Evolutionary conservation across 78 protist species (phyloP).

Genomic region (Tieghemostelium lacteum): DNA sequence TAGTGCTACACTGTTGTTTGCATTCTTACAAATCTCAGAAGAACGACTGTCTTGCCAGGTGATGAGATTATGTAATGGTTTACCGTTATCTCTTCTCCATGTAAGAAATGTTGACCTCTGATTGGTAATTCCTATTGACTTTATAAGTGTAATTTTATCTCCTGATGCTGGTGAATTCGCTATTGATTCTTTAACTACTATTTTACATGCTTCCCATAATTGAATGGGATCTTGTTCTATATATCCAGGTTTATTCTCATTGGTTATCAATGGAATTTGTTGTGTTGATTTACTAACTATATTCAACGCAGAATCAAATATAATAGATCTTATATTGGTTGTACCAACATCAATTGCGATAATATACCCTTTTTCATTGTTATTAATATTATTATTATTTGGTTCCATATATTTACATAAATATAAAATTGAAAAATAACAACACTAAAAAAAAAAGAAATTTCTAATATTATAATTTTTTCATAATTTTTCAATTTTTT

Average conservation of each 20-base stretch:
- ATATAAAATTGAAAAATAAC: no score
- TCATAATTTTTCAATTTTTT: neutral
- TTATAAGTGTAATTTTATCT: neutral
- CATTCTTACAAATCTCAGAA: conserved; percentile 29
- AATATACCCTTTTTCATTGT: no score
- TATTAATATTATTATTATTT: no score
- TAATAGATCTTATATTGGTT: conserved; percentile 56
- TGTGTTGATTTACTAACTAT: conserved; percentile 34
- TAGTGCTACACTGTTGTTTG: conserved; percentile 28
- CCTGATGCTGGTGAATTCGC: conserved; percentile 30
- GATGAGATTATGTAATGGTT: conserved; percentile 67
- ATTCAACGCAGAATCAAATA: conserved; percentile 35
- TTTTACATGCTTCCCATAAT: conserved; percentile 56
- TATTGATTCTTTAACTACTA: conserved; percentile 39
- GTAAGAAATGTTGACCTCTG: conserved; percentile 51
- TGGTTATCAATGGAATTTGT: conserved; percentile 44
- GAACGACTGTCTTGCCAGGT: conserved; percentile 77
- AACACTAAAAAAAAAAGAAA: neutral
- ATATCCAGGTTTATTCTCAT: conserved; percentile 63
- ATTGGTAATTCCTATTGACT: conserved; percentile 43
- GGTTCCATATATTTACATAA: no score
- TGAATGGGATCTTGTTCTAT: conserved; percentile 57
- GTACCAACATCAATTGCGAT: conserved; percentile 77
- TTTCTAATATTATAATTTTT: no score
- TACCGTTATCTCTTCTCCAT: conserved; percentile 71